Base-by-base conservation (phyloP, 208 protist species). In the Angomonas ambiguus region DNA sequence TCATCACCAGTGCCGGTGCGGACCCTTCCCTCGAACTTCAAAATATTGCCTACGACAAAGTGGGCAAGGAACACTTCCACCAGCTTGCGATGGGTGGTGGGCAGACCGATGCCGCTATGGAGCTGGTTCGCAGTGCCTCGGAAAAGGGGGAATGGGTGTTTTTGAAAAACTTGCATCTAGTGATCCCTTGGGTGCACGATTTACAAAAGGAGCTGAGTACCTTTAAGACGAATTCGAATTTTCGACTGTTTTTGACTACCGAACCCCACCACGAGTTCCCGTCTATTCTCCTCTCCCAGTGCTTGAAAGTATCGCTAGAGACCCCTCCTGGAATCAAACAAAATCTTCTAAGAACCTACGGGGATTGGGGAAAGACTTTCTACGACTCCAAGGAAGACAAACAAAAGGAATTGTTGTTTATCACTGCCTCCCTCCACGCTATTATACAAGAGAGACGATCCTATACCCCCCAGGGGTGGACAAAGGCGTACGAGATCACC, bases 401-500 rank as follows among this genome's bases (percentile, higher is more conserved):
- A 51, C 82, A 94, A 64, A 84, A 83, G 13, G 91, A 98, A 83
- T 65, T 98, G 6, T 86, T 98, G 51, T 98, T 99, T 72, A 81
- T 95, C 22, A 79, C 96, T 6, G 93, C 97, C 1, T 94, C 87
- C 38, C 96, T 99, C 65, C 98, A 99, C 69, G 95, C 94, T 3
- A 72, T 99, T 35, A 72, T 99, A 41, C 97, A 98, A 76, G 97
- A 99, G 74, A 85, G 98, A 3, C 87, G 96, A 62, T 97, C 91
- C 1, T 99, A 97, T 81, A 90, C 98, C 18, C 98, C 98, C 27
- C 97, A 99, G 60, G 98, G 97, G 6, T 99, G 97, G 97, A 91
- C 92, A 32, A 98, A 98, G 73, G 92, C 92, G 64, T 99, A 99
- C 82, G 98, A 99, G 78, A 96, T 99, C 55, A 97, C 93, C 0